These are phyloP conservation scores for Termitomyces sp. DNA, from an alignment of 768 basidiomycete species.

Conservation along the genomic window DNA sequence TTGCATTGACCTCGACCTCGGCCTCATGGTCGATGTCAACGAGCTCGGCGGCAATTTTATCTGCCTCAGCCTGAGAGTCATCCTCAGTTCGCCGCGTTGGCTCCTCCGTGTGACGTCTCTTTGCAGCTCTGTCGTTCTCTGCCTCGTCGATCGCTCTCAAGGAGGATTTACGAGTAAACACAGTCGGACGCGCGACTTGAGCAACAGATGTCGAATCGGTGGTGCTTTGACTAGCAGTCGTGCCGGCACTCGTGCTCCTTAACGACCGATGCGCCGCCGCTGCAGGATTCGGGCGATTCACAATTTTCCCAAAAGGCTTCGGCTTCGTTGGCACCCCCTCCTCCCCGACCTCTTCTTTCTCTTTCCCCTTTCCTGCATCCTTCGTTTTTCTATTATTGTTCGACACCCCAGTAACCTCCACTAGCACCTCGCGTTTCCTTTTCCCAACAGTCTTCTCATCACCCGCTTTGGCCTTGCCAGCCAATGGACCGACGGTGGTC, in stretches of 20 bases:
- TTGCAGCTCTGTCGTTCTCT: conserved; percentile 49
- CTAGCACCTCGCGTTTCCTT: conserved; percentile 74
- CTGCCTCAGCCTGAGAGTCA: conserved; percentile 36
- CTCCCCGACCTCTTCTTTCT: conserved; percentile 46
- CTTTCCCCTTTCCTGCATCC: conserved; percentile 24
- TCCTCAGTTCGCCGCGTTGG: conserved; percentile 30
- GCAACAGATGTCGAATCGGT: conserved; percentile 1
- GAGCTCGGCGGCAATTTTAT: conserved; percentile 41
- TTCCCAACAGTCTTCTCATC: conserved; percentile 52
- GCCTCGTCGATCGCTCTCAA: conserved; percentile 36
- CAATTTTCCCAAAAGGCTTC: conserved; percentile 20
- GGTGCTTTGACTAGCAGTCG: conserved; percentile 8
- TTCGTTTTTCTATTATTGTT: conserved; percentile 29
- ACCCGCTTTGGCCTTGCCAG: conserved; percentile 37
- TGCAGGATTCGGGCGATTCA: conserved; percentile 34
- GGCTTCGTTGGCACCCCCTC: conserved; percentile 22
- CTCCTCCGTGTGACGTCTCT: conserved; percentile 61
- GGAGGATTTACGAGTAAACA: conserved; percentile 18
- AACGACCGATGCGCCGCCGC: conserved; percentile 16
- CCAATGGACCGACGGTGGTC: conserved; percentile 36
- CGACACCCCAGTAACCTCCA: conserved; percentile 58
- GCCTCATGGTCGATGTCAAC: conserved; percentile 24
- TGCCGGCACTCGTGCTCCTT: conserved; percentile 12
- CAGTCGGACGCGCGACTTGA: conserved; percentile 5
- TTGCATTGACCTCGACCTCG: conserved; percentile 22